Conservation (phyloP, 2,329 filamentous ascomycete species). For the Leptosphaerulina australis region DNA sequence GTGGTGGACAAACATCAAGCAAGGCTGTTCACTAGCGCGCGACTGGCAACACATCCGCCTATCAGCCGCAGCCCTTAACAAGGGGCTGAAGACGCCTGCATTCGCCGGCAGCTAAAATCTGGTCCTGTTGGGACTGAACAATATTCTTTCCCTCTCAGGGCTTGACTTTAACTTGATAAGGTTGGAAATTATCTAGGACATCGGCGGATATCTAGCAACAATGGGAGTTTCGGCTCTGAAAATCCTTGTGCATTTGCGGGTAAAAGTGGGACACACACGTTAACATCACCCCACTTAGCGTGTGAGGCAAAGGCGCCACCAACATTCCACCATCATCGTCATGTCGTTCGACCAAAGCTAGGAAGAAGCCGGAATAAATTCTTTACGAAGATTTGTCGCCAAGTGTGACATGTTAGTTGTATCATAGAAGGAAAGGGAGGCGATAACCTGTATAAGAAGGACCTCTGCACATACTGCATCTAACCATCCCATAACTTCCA, state of each 20-base stretch:
- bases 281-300: constrained; percentile 31
- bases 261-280: constrained; percentile 34
- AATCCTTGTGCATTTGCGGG: constrained; percentile 32
- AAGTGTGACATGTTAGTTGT: constrained; percentile 20
- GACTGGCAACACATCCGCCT: constrained; percentile 3
- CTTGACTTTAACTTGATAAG: constrained; percentile 12
- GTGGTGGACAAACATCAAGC: neutral
- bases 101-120: neutral
- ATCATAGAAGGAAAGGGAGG: constrained; percentile 19
- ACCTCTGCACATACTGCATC: constrained; percentile 5
- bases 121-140: constrained; percentile 5
- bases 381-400: constrained; percentile 23
- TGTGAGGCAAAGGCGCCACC: constrained; percentile 30
- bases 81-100: constrained; percentile 3
- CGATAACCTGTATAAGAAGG: constrained; percentile 23
- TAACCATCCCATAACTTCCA: constrained; percentile 2
- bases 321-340: constrained; percentile 28
- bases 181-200: constrained; percentile 4
- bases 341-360: constrained; percentile 32
- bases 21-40: neutral
- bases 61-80: neutral
- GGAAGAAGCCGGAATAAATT: constrained; percentile 28
- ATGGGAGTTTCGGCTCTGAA: constrained; percentile 26
- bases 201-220: constrained; percentile 3
- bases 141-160: constrained; percentile 1